These are phyloP conservation scores for Pterocarpus santalinus DNA, from an alignment of 306 rosid genomes.

Conservation along the genomic window DNA sequence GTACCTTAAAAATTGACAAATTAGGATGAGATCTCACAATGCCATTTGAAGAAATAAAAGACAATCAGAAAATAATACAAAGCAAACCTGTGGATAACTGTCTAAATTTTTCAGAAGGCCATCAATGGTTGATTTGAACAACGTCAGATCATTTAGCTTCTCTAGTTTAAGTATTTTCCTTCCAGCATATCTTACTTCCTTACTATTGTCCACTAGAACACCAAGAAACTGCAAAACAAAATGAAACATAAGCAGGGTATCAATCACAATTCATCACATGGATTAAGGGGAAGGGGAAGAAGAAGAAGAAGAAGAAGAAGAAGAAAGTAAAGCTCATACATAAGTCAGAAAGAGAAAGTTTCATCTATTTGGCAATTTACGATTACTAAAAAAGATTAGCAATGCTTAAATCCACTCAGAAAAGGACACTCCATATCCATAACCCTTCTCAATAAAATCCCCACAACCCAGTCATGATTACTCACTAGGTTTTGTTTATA, in stretches of 20 bases:
- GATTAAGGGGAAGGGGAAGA: neutral
- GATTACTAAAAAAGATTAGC: constrained; percentile 5
- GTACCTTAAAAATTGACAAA: neutral
- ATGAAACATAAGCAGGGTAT: constrained; percentile 13
- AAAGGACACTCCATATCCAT: constrained; percentile 26
- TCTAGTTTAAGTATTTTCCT: constrained; percentile 71
- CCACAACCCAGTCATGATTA: neutral
- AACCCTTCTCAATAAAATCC: constrained; percentile 7
- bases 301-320: neutral
- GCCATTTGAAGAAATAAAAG: constrained; percentile 19
- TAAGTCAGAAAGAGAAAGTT: constrained; percentile 30
- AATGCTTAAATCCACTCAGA: constrained; percentile 23
- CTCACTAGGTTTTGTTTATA: neutral
- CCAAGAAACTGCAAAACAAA: constrained; percentile 79
- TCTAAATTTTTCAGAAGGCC: constrained; percentile 71
- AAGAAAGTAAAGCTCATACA: neutral
- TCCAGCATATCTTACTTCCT: constrained; percentile 61
- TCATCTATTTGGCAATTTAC: constrained; percentile 13
- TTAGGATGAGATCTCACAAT: constrained; percentile 21
- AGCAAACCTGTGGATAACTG: constrained; percentile 69
- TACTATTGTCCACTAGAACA: constrained; percentile 61
- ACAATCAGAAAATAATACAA: constrained; percentile 4
- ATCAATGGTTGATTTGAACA: constrained; percentile 67
- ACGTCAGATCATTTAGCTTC: constrained; percentile 61
- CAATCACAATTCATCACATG: constrained; percentile 8